Evolutionary conservation across 2,329 filamentous ascomycete genomes (phyloP), one percentile per base, ranked within the genome.

Genomic region (Cucurbitaria berberidis): DNA sequence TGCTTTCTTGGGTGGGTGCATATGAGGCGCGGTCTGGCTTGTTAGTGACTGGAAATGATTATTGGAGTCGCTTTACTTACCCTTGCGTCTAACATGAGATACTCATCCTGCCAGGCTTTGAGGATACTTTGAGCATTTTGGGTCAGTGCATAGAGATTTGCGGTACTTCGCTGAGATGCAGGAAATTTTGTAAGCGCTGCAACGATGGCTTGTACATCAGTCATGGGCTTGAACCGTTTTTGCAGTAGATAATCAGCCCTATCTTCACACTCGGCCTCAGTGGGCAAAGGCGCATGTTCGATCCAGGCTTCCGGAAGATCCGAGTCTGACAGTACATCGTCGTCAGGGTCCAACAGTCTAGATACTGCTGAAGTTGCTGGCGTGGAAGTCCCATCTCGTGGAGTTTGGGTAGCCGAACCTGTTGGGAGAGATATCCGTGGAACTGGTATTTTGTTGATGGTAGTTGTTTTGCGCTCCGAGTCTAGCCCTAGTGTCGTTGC

Each of bases 91-190:
- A 86, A 74, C 47, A 75, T 74, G 21, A 85, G 69, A 60, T 84
- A 86, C 68, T 87, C 84, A 51, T 85, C 81, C 64, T 87, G 85
- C 74, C 84, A 82, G 35, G 77, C 69, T 60, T 79, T 78, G 55
- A 87, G 73, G 11, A 81, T 81, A 30, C 72, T 69, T 27, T 81
- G 80, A 1, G 80, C 80, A 61, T 86, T 84, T 24, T 78, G 76
- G 1, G 84, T 82, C n/a, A 85, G 71, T 2, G 76, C 74, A 56
- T 84, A 84, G 0, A 87, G 77, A 52, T 81, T 80, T n/a, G 81
- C 80, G 0, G 77, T 78, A 10, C 81, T 76, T 53, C 82, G 77
- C 34, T 72, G 68, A 4, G 73, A 68, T 5, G 75, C 72, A 18
- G 75, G 67, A 55, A 70, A 72, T 59, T 78, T 80, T 15, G 74